Evolutionary conservation across 2,329 filamentous ascomycete species (phyloP).

Genomic region (Fusarium circinatum): DNA sequence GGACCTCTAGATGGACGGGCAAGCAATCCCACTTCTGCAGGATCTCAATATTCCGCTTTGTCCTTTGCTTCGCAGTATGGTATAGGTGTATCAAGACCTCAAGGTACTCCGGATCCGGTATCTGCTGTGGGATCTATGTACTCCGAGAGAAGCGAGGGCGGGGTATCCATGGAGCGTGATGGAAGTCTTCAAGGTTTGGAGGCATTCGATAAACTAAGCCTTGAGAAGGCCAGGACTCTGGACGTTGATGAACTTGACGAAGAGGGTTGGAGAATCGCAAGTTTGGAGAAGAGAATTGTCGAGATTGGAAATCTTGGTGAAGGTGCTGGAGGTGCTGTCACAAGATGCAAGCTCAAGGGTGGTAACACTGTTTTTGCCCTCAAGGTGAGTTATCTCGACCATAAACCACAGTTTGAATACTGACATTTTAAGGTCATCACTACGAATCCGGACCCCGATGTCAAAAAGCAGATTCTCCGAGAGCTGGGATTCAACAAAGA

Average conservation of each 20-base stretch:
- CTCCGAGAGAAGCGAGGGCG: conserved; percentile 81
- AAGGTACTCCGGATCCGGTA: conserved; percentile 82
- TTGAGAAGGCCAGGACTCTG: conserved; percentile 83
- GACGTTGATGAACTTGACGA: conserved; percentile 97
- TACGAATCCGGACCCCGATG: conserved; percentile 95
- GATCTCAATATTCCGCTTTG: conserved; percentile 85
- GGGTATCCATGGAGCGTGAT: conserved; percentile 82
- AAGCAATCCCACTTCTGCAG: conserved; percentile 85
- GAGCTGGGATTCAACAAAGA: conserved; percentile 98
- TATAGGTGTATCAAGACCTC: conserved; percentile 71
- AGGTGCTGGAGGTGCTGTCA: conserved; percentile 95
- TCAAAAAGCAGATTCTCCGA: conserved; percentile 97
- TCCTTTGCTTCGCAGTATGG: conserved; percentile 81
- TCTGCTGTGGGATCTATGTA: conserved; percentile 89
- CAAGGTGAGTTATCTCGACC: conserved; percentile 71
- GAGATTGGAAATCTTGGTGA: conserved; percentile 93
- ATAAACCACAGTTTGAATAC: conserved; percentile 6
- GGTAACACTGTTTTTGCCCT: conserved; percentile 95
- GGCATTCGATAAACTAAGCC: conserved; percentile 80
- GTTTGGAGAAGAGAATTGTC: conserved; percentile 85
- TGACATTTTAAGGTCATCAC: conserved; percentile 82
- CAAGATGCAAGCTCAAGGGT: conserved; percentile 86
- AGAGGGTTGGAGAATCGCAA: conserved; percentile 93
- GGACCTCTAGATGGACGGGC: conserved; percentile 78
- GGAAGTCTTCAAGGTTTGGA: conserved; percentile 81